These are phyloP conservation scores for Zangia roseola DNA, from an alignment of 768 basidiomycete species.

Conservation along the genomic window DNA sequence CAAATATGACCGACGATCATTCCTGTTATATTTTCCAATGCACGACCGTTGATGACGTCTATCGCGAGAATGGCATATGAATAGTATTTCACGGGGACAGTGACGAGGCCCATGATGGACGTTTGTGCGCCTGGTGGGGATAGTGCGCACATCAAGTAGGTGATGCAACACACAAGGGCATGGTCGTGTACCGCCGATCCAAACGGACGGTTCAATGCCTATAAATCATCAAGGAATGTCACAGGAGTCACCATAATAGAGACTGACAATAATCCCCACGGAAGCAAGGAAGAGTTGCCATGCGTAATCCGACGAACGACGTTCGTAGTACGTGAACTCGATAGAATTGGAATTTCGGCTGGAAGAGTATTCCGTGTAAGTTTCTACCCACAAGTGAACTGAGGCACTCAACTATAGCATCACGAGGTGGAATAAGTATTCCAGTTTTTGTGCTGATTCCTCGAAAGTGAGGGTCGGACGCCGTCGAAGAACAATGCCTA, in stretches of 20 bases:
- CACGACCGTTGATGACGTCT: conserved; percentile 68
- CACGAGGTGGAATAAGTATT: conserved; percentile 41
- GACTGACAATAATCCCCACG: conserved; percentile 58
- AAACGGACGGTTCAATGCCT: conserved; percentile 64
- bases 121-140: conserved; percentile 66
- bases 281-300: conserved; percentile 66
- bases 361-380: background rate
- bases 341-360: conserved; percentile 68
- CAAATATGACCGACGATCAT: conserved; percentile 76
- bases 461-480: background rate
- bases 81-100: conserved; percentile 67
- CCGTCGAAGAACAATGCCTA: background rate
- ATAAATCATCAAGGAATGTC: background rate
- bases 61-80: conserved; percentile 73
- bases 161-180: conserved; percentile 63
- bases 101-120: conserved; percentile 77
- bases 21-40: conserved; percentile 60
- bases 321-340: conserved; percentile 57
- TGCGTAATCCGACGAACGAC: conserved; percentile 70
- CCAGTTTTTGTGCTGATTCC: conserved; percentile 27
- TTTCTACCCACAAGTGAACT: background rate
- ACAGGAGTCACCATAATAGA: background rate
- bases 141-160: conserved; percentile 66
- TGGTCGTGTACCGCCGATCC: conserved; percentile 54
- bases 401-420: conserved; percentile 41